Evolutionary conservation across 805 yeast genomes (phyloP).

Genomic region (Myxozyma mucilagina): DNA sequence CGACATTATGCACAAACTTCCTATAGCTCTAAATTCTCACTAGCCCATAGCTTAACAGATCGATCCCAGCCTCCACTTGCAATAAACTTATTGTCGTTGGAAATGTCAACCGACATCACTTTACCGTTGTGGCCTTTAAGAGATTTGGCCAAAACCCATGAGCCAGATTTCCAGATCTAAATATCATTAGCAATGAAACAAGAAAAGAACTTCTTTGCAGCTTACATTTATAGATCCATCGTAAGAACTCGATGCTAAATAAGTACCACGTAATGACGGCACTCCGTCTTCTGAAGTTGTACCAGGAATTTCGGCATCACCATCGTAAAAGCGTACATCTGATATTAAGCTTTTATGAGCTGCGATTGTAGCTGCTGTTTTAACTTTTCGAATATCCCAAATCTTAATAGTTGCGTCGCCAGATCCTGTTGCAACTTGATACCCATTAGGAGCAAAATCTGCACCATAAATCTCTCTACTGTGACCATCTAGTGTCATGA

Average conservation of each 20-base stretch:
- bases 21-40: slow-evolving; percentile 11
- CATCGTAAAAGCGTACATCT: slow-evolving; percentile 54
- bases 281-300: slow-evolving; percentile 39
- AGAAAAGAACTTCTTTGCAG: not conserved
- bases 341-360: slow-evolving; percentile 77
- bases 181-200: not conserved
- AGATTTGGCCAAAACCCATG: slow-evolving; percentile 60
- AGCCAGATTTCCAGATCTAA: slow-evolving; percentile 61
- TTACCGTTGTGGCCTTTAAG: slow-evolving; percentile 65
- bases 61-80: slow-evolving; percentile 84
- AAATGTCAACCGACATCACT: slow-evolving; percentile 67
- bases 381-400: slow-evolving; percentile 76
- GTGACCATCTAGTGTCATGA: slow-evolving; percentile 65
- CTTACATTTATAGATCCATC: slow-evolving; percentile 60
- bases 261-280: slow-evolving; percentile 46
- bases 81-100: slow-evolving; percentile 46
- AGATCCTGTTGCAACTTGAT: slow-evolving; percentile 75
- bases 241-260: slow-evolving; percentile 63
- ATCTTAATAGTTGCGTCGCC: slow-evolving; percentile 77
- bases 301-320: slow-evolving; percentile 32
- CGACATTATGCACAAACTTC: too few relatives aligned
- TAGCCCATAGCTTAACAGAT: slow-evolving; percentile 63
- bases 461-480: slow-evolving; percentile 66
- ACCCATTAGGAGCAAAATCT: slow-evolving; percentile 77
- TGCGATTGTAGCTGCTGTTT: slow-evolving; percentile 52